Conservation (phyloP, 805 yeast genomes). For the Pichia deserticola region DNA sequence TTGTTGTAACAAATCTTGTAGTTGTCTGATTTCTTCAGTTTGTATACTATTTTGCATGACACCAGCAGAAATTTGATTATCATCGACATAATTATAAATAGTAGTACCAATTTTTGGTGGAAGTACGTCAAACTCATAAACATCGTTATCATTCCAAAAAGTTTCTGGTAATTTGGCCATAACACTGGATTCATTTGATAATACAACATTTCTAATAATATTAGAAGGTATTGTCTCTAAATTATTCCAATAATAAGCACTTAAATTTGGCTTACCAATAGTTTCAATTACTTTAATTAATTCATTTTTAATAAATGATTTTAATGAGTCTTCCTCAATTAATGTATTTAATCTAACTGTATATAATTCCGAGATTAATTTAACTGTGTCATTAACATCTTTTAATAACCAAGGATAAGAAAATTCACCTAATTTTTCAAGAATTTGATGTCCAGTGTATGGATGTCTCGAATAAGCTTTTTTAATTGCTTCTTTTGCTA, state of each 20-base stretch:
- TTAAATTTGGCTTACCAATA: constrained; percentile 12
- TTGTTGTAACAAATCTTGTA: constrained; percentile 18
- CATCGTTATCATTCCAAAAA: constrained; percentile 55
- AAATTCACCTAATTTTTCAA: constrained; percentile 41
- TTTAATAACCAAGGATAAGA: constrained; percentile 21
- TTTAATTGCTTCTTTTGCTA: constrained; percentile 42
- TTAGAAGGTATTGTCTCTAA: constrained; percentile 45
- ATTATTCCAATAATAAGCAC: constrained; percentile 14
- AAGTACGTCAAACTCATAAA: constrained; percentile 63
- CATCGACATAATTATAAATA: constrained; percentile 40
- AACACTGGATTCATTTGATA: constrained; percentile 63
- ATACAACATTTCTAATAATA: constrained; percentile 56
- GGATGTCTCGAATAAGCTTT: constrained; percentile 53
- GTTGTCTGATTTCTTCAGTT: constrained; percentile 20
- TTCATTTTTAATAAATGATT: constrained; percentile 32
- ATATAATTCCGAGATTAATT: constrained; percentile 50
- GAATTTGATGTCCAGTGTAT: constrained; percentile 43
- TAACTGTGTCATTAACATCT: constrained; percentile 26
- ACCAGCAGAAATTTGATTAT: constrained; percentile 37
- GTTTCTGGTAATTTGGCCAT: constrained; percentile 61
- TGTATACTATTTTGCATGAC: constrained; percentile 22
- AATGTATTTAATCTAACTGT: constrained; percentile 44
- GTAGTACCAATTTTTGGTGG: constrained; percentile 52
- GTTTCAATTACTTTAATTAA: constrained; percentile 12
- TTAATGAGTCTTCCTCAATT: constrained; percentile 44